Base-by-base conservation (phyloP, 208 protist species). In the Trypanosoma platydactyli region DNA sequence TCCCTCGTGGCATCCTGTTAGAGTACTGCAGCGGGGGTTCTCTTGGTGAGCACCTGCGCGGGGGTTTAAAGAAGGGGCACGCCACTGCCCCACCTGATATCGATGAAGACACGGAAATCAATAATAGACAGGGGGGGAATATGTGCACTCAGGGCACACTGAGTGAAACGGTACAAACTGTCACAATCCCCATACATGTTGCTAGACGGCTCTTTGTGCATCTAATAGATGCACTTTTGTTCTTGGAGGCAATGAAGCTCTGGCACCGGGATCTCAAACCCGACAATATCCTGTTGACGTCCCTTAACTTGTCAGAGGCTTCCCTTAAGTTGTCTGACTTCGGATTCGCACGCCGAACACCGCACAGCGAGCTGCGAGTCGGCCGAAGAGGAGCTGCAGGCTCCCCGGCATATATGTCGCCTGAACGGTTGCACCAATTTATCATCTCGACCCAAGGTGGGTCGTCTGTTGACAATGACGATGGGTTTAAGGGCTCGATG, bases 251-350 rank as follows among this genome's bases (percentile, higher is more conserved):
- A 11, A 60, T 68, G 33, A 5, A 60, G 30, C 49, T 86, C 20
- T 57, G 73, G 48, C 83, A 89, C 51, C 69, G 80, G 33, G 83
- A 89, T 70, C 30, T 89, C 1, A 89, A 89, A 56, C 77, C 78
- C 2, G 80, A 79, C 16, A 89, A 89, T 51, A 16, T 84, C 1
- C 29, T 87, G 4, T 38, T 88, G 9, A 68, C 53, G 3, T 68
- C 48, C 25, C 20, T n/a, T 11, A 46, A 60, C 24, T 29, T 68
- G 24, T 13, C 27, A 15, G 25, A 62, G 18, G 45, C 53, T 25
- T 16, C 42, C 9, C 3, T 68, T 6, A 57, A 60, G 24, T 27
- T 68, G 11, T 60, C 63, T 27, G 63, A 68, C 22, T 68, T 68
- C 51, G 63, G 63, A 11, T 60, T 68, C 41, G 63, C 63, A 40